Conservation (phyloP, 768 basidiomycete species). For the Termitomyces sp. region DNA sequence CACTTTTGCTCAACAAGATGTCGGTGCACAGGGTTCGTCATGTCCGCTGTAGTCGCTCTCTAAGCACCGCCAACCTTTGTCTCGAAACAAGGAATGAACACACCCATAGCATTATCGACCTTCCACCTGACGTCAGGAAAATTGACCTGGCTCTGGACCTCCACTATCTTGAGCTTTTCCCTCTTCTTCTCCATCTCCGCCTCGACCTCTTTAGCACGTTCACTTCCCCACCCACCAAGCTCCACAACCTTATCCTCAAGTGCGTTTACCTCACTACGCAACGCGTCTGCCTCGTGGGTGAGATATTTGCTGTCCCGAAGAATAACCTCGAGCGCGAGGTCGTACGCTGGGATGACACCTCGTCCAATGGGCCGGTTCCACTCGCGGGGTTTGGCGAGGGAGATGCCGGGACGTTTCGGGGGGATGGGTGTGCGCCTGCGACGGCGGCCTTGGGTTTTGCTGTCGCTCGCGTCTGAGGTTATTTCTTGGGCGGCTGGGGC, state of each 20-base stretch:
- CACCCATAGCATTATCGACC: slow-evolving; percentile 76
- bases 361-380: slow-evolving; percentile 62
- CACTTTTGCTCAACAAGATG: slow-evolving; percentile 80
- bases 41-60: slow-evolving; percentile 47
- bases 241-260: slow-evolving; percentile 21
- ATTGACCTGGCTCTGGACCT: slow-evolving; percentile 81
- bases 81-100: slow-evolving; percentile 21
- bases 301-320: slow-evolving; percentile 53
- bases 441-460: slow-evolving; percentile 26
- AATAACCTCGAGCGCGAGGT: slow-evolving; percentile 76
- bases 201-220: slow-evolving; percentile 26
- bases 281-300: slow-evolving; percentile 36
- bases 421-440: slow-evolving; percentile 21
- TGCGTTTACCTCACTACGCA: slow-evolving; percentile 27
- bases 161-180: slow-evolving; percentile 53
- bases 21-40: slow-evolving; percentile 68
- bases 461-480: not conserved
- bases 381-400: slow-evolving; percentile 45
- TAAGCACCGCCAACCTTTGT: not conserved
- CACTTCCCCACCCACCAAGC: slow-evolving; percentile 22
- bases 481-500: not conserved
- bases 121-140: slow-evolving; percentile 80
- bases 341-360: slow-evolving; percentile 76
- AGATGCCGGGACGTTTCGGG: slow-evolving; percentile 47
- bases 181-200: slow-evolving; percentile 39